Evolutionary conservation across 768 basidiomycete genomes (phyloP), one percentile per base, ranked within the genome.

Genomic region (Russula dissimulans): DNA sequence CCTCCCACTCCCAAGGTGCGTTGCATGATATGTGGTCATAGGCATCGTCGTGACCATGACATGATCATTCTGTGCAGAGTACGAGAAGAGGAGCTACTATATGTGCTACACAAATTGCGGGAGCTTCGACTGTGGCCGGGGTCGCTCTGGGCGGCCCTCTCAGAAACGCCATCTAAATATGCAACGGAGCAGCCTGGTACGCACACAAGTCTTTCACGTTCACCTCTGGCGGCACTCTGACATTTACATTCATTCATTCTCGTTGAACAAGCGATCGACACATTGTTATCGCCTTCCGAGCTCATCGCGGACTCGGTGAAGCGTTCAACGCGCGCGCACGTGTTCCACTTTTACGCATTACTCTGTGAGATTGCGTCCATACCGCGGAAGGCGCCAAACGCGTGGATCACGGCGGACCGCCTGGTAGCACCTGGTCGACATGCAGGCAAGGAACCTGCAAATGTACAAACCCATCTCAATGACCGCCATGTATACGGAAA

Each of bases 81-180:
- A 0, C 80, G 91, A 29, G 93, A 97, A 71, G 92, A 95, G 66
- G 95, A 97, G 66, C 69, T 98, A 14, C 70, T 95, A 1, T 95
- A 94, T 68, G 81, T 93, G 31, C 73, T 97, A 12, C 81, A 81
- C 44, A 89, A 91, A 62, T 74, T 97, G n/a, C 75, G 83, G 12
- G 78, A 80, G 39, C 74, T 94, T 22, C 77, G 78, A n/a, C 72
- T 97, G 10, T 89, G 83, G 82, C 76, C 84, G 12, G 89, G 89
- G 3, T 83, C 84, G 2, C 71, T 93, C 8, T 89, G 86, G 86
- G 87, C 88, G 0, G 84, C 87, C 0, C 68, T 85, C 7, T 87
- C 88, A 1, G 79, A 82, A n/a, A 67, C 82, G 7, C 85, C 89
- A 0, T 79, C 84, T 0, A 71, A 76, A 48, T 78, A 81, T 65